Evolutionary conservation across 2,329 filamentous ascomycete genomes (phyloP).

Genomic region (Fragosphaeria purpurea): DNA sequence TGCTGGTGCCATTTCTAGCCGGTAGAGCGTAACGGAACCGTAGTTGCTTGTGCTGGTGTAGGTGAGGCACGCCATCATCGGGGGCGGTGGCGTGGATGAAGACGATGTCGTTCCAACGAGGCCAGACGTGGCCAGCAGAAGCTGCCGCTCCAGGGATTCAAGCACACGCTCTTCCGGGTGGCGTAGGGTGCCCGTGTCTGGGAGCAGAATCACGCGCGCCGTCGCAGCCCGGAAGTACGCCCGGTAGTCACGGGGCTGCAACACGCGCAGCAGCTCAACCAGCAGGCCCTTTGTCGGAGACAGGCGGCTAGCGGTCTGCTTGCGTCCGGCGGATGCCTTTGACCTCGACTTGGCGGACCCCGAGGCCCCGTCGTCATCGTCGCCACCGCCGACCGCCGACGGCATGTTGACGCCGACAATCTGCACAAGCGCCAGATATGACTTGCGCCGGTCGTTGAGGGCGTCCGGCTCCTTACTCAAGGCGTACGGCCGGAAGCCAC

Average conservation of each 20-base stretch:
- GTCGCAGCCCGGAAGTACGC: conserved; percentile 12
- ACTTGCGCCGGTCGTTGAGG: conserved; percentile 13
- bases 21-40: conserved; percentile 14
- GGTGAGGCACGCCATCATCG: conserved; percentile 13
- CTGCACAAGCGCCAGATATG: conserved; percentile 11
- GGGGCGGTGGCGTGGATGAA: background rate
- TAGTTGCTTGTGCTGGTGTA: conserved; percentile 8
- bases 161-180: conserved; percentile 10
- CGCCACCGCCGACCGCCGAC: conserved; percentile 4
- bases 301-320: background rate
- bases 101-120: background rate
- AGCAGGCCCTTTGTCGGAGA: conserved; percentile 10
- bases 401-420: conserved; percentile 7
- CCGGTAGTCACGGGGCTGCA: conserved; percentile 15
- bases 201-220: conserved; percentile 13
- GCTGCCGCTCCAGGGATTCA: conserved; percentile 13
- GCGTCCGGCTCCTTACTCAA: conserved; percentile 9
- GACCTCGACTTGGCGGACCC: background rate
- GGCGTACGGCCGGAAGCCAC: conserved; percentile 8
- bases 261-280: conserved; percentile 11
- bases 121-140: conserved; percentile 5
- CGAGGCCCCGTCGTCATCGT: background rate
- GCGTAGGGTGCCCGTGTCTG: conserved; percentile 1
- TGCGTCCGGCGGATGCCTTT: background rate
- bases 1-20: conserved; percentile 8